Evolutionary conservation across 2,329 filamentous ascomycete species (phyloP), one percentile per base, ranked within the genome.

Genomic region (Exophiala mesophila): DNA sequence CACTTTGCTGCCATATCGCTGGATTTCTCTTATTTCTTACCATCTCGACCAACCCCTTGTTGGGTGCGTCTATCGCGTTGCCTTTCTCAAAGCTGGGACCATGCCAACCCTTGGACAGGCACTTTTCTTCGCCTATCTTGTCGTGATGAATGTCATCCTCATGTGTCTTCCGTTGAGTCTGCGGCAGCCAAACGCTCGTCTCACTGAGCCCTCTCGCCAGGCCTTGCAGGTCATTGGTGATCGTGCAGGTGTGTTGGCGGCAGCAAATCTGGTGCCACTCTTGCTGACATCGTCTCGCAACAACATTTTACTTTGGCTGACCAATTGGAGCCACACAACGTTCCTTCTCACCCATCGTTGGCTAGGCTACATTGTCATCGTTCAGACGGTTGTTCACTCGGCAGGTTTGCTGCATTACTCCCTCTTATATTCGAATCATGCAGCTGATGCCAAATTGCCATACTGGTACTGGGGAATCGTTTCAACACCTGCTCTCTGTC

Each of bases 401-500:
- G 37, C 57, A 29, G 26, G 51, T 13, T 21, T 48, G 2, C 41
- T 59, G 3, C 23, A 47, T 4, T 34, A 53, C 9, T 26, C 23
- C 12, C 60, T 61, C 47, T 34, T 44, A 9, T 23, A 35, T 6
- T 42, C 21, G 8, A 53, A 55, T 10, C 46, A 56, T 17, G 40
- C 33, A 4, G 35, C 39, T 3, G 55, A 60, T 30, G 21, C 43
- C 16, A 49, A 50, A 21, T 36, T 47, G 28, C 48, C 49, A 3
- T 65, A 63, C 37, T 66, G 59, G 63, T 50, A 56, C 29, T 67
- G 63, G 64, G 63, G 62, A 6, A 56, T 60, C 20, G 56, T 64
- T 9, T 61, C 57, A 1, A 64, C 60, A 5, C 20, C 63, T 4
- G 45, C 48, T 17, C 45, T 49, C 23, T 51, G 45, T 5, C 42